Conservation (phyloP, 768 basidiomycete genomes). For the Mycena polygramma region DNA sequence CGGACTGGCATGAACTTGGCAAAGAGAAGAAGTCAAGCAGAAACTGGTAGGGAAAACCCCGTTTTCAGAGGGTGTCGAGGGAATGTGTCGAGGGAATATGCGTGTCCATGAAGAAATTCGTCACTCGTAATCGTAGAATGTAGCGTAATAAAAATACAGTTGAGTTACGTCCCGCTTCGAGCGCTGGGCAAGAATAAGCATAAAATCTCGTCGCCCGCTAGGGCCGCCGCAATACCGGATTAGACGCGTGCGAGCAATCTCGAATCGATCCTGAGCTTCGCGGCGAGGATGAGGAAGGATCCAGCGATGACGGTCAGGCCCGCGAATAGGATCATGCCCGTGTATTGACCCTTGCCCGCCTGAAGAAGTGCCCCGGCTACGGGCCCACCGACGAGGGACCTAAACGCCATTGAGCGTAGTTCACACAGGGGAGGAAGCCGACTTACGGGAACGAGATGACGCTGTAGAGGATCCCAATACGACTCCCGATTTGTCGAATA, state of each 20-base stretch:
- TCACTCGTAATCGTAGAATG: too few species aligned
- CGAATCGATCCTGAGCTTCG: constrained; percentile 61
- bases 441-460: constrained; percentile 81
- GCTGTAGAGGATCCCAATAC: constrained; percentile 75
- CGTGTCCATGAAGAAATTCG: too few species aligned
- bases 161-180: too few species aligned
- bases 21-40: too few species aligned
- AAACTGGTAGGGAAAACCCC: too few species aligned
- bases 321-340: constrained; percentile 70
- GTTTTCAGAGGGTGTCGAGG: too few species aligned
- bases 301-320: constrained; percentile 72
- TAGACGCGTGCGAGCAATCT: constrained; percentile 59
- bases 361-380: constrained; percentile 70
- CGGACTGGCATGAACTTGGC: too few species aligned
- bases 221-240: background rate
- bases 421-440: constrained; percentile 11
- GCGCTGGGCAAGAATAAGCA: background rate
- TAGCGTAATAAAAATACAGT: too few species aligned
- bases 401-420: constrained; percentile 40
- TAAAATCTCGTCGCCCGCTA: background rate
- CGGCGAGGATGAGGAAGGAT: constrained; percentile 66
- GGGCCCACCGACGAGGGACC: constrained; percentile 75
- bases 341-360: constrained; percentile 57
- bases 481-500: constrained; percentile 67
- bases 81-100: too few species aligned